A percentile compares a stretch with the other conserved stretches of the same genome.
phyloP scores from a whole-genome alignment of 306 rosid genomes.

The Citrullus amarus region DNA sequence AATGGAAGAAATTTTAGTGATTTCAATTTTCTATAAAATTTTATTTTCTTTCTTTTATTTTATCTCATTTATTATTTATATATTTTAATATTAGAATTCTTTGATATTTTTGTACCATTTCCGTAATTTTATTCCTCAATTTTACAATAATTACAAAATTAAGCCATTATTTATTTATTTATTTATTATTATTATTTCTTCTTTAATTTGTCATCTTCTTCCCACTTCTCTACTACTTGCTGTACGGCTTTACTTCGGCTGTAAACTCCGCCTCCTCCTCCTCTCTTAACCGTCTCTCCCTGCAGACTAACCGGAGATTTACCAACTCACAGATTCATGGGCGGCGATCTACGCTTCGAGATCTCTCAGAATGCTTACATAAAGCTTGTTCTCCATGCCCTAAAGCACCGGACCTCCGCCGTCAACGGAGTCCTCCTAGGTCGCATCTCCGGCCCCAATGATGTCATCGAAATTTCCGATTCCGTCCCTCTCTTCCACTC shows the following conservation, averaged over 20 bases:
- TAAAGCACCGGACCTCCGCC: conserved; percentile 73
- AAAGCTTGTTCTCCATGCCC: conserved; percentile 70
- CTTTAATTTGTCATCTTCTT: too few species aligned
- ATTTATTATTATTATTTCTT: background rate
- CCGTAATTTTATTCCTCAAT: too few species aligned
- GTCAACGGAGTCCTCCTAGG: conserved; percentile 86
- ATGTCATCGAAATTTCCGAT: conserved; percentile 61
- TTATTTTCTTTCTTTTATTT: too few species aligned
- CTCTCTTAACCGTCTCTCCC: background rate
- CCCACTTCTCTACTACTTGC: background rate
- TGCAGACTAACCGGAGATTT: background rate
- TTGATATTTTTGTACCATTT: too few species aligned
- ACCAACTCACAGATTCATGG: conserved; percentile 34
- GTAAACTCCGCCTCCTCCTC: background rate
- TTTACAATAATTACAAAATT: too few species aligned
- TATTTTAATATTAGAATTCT: too few species aligned
- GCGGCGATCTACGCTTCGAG: conserved; percentile 55
- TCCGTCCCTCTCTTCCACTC: conserved; percentile 95
- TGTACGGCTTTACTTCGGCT: background rate
- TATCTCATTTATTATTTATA: too few species aligned
- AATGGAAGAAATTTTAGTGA: too few species aligned
- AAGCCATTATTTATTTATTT: too few species aligned
- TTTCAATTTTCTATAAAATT: too few species aligned
- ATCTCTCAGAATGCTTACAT: conserved; percentile 75
- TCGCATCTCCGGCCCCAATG: conserved; percentile 51